Base-by-base conservation (phyloP, 2,329 filamentous ascomycete species). In the Thelonectria rubi region DNA sequence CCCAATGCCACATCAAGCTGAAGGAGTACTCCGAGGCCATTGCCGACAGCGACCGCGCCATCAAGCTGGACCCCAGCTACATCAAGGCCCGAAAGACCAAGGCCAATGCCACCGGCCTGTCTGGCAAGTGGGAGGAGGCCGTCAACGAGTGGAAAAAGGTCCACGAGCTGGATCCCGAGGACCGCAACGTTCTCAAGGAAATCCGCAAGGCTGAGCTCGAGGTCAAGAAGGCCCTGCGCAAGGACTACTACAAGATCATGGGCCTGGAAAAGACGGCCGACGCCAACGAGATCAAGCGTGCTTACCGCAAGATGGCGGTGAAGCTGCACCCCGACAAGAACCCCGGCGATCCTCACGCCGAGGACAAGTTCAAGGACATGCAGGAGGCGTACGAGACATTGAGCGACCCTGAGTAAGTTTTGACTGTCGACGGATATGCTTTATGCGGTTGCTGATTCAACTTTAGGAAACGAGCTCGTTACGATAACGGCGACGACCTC, bases 211-310 rank as follows among this genome's bases (percentile, higher is more conserved):
- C 94, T 1, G 94, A 99, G 80, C 82, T 97, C 24, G 95, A 99
- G 80, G 82, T 98, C 65, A 99, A 99, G 88, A 98, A 98, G 89
- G 91, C 91, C 77, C 91, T 94, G 80, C 86, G 95, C 64, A 99
- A 99, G 80, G 95, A 99, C 75, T 98, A 97, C 81, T 99, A 99
- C 84, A 97, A 97, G 86, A 97, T 98, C 68, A 87, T 99, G 55
- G 91, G 90, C 6, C 81, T 99, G 9, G 83, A 91, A 60, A 98
- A 97, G 83, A 91, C 94, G 64, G 93, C 93, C 39, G 86, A 86
- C 42, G 93, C 97, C 20, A 84, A 84, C 59, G 88, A 95, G 56
- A 95, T 99, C 82, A 99, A 98, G 85, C 94, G 94, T 81, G 95
- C 94, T 2, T 99, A 99, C 82, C 89, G 94, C 68, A 97, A 95